These are phyloP conservation scores for Orbilia oligospora DNA, from an alignment of 2,329 filamentous ascomycete species.

Conservation along the genomic window DNA sequence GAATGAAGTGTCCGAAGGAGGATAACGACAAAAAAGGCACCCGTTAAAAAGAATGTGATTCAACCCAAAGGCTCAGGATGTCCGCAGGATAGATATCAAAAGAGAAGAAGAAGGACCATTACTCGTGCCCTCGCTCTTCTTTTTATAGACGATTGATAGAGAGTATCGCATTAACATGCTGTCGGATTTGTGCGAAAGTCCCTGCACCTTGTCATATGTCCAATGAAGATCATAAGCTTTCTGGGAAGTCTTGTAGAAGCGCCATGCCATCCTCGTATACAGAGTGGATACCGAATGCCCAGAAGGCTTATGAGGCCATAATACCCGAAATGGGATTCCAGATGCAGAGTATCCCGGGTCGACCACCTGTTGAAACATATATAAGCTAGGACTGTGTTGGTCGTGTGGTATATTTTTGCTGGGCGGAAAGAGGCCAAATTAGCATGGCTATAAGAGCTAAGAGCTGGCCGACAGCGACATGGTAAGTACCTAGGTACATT, in stretches of 20 bases:
- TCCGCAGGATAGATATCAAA: neutral
- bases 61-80: neutral
- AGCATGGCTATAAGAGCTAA: neutral
- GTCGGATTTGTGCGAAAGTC: slow-evolving; percentile 1
- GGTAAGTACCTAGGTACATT: too few species aligned
- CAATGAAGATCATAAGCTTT: slow-evolving; percentile 15
- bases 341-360: slow-evolving; percentile 2
- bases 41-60: slow-evolving; percentile 3
- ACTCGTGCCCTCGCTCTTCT: neutral
- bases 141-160: slow-evolving; percentile 12
- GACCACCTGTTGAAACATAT: neutral
- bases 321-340: slow-evolving; percentile 3
- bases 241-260: neutral
- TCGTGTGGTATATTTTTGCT: slow-evolving; percentile 4
- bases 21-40: neutral
- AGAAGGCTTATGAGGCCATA: neutral
- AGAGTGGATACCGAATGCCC: neutral
- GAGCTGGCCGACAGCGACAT: too few species aligned
- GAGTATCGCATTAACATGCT: neutral
- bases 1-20: neutral
- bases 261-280: neutral
- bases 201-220: neutral
- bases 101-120: neutral
- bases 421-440: slow-evolving; percentile 1
- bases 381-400: neutral